These are phyloP conservation scores for Skeletonema potamos DNA, from an alignment of 108 stramenopile species.

Conservation along the genomic window DNA sequence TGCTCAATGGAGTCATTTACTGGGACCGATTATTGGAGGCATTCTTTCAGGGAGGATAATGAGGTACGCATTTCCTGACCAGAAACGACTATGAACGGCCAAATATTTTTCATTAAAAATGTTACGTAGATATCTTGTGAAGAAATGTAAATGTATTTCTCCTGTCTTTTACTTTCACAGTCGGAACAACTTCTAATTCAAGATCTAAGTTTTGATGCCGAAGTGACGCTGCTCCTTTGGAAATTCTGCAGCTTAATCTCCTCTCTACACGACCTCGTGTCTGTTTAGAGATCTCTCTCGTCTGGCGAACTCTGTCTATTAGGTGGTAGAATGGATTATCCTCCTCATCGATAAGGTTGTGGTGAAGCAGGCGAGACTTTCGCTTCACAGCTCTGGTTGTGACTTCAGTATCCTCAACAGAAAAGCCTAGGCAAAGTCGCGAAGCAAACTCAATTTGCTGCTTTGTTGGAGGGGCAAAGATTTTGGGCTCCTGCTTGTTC, in stretches of 20 bases:
- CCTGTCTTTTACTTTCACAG: background rate
- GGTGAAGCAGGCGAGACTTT: slow-evolving; percentile 14
- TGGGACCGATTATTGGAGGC: slow-evolving; percentile 47
- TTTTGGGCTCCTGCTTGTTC: slow-evolving; percentile 19
- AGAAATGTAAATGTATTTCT: background rate
- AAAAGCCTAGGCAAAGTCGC: slow-evolving; percentile 45
- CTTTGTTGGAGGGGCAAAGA: slow-evolving; percentile 41
- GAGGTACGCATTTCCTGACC: slow-evolving; percentile 50
- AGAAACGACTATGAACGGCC: background rate
- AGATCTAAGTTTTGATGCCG: background rate
- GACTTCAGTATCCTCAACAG: slow-evolving; percentile 28
- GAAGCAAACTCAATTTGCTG: slow-evolving; percentile 55
- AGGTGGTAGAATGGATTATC: slow-evolving; percentile 38
- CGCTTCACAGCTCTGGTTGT: background rate
- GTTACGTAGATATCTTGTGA: background rate
- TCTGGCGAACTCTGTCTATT: slow-evolving; percentile 22
- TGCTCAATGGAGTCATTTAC: slow-evolving; percentile 14
- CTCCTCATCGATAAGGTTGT: slow-evolving; percentile 28
- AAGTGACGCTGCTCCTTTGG: background rate
- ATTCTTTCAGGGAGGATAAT: slow-evolving; percentile 49
- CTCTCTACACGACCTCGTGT: slow-evolving; percentile 30
- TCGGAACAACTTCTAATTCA: background rate
- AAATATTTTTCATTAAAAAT: background rate
- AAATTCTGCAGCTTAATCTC: slow-evolving; percentile 10
- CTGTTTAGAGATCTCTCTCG: slow-evolving; percentile 36